Percentiles rank a stretch among this genome's conserved stretches.
Conservation (phyloP, 2,329 filamentous ascomycete species). For the Penicillium thymicola region DNA sequence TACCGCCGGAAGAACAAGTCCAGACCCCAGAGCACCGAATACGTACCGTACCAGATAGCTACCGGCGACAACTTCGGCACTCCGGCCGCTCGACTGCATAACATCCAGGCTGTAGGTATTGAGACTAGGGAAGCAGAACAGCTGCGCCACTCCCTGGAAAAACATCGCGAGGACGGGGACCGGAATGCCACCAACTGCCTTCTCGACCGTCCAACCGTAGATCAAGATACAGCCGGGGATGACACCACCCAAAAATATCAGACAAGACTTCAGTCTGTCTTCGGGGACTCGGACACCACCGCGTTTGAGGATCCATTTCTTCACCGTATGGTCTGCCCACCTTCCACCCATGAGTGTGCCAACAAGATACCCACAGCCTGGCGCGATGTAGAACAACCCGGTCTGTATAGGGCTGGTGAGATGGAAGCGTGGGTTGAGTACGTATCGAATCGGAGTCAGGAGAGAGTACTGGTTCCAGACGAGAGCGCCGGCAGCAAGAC, state of each 20-base stretch:
- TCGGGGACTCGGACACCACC: slow-evolving; percentile 61
- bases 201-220: slow-evolving; percentile 64
- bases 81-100: slow-evolving; percentile 60
- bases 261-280: slow-evolving; percentile 61
- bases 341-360: slow-evolving; percentile 70
- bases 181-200: slow-evolving; percentile 53
- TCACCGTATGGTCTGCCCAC: slow-evolving; percentile 66
- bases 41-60: slow-evolving; percentile 78
- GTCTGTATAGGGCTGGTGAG: slow-evolving; percentile 64
- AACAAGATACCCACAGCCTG: slow-evolving; percentile 65
- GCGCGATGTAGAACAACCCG: slow-evolving; percentile 71
- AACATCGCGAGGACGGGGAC: slow-evolving; percentile 70
- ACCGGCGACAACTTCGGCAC: slow-evolving; percentile 71
- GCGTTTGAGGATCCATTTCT: slow-evolving; percentile 59
- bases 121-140: slow-evolving; percentile 71
- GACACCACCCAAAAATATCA: slow-evolving; percentile 56
- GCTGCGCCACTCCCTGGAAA: slow-evolving; percentile 67
- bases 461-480: slow-evolving; percentile 75
- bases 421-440: slow-evolving; percentile 70
- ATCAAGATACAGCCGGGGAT: slow-evolving; percentile 64
- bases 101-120: slow-evolving; percentile 83
- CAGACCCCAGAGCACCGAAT: slow-evolving; percentile 68
- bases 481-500: slow-evolving; percentile 59
- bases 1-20: slow-evolving; percentile 70
- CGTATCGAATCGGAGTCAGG: slow-evolving; percentile 67